Conservation (phyloP, 495 filamentous ascomycete species). For the Neurospora sp. region DNA sequence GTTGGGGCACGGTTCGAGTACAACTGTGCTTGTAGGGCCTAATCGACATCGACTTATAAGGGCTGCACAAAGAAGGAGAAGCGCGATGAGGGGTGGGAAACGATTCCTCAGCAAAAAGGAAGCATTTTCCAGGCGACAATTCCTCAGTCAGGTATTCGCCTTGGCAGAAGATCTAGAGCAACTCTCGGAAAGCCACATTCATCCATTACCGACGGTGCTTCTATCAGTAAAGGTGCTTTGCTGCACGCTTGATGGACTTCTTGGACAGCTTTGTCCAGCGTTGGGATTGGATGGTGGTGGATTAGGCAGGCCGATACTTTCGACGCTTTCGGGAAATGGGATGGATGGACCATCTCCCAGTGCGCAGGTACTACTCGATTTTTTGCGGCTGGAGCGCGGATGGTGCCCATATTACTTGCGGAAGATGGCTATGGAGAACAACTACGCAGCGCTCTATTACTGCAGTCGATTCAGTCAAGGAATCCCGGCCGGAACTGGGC, state of each 20-base stretch:
- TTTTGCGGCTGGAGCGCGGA: conserved; percentile 8
- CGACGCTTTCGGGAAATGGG: not conserved
- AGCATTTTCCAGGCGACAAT: not conserved
- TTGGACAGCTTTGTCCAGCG: conserved; percentile 4
- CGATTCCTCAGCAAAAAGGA: not conserved
- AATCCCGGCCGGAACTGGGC: conserved; percentile 3
- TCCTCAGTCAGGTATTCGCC: conserved; percentile 12
- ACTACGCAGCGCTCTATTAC: conserved; percentile 16
- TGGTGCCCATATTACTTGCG: conserved; percentile 16
- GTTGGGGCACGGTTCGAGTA: not conserved
- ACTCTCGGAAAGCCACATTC: conserved; percentile 15
- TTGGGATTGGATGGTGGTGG: not conserved
- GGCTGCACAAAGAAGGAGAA: not conserved
- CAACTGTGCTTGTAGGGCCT: not conserved
- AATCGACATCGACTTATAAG: not conserved
- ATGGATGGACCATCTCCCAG: conserved; percentile 4
- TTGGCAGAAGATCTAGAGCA: conserved; percentile 16
- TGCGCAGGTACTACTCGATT: conserved; percentile 13
- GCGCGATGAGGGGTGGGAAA: not conserved
- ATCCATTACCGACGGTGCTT: conserved; percentile 15
- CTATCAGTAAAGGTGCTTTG: conserved; percentile 17
- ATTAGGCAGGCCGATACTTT: not conserved
- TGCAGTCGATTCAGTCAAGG: conserved; percentile 11
- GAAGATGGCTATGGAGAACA: conserved; percentile 8
- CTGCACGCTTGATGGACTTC: conserved; percentile 7